Conservation (phyloP, 768 basidiomycete species). For the Xerocomellus dryophilus region DNA sequence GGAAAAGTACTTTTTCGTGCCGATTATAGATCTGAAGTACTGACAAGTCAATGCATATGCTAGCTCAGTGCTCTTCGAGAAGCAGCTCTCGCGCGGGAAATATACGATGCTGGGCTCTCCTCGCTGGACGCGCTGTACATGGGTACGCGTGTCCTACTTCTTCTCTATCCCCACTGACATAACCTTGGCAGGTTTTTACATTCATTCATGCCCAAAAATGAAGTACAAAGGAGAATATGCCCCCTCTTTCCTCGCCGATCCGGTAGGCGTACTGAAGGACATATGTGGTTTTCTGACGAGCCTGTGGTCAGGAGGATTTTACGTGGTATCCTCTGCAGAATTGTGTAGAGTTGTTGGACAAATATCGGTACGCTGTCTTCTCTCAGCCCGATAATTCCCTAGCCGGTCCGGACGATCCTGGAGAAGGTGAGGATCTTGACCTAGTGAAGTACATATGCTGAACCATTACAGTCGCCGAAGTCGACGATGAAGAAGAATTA, state of each 20-base stretch:
- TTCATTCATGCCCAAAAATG: slow-evolving; percentile 93
- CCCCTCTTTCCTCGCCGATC: slow-evolving; percentile 86
- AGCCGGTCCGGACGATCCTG: slow-evolving; percentile 29
- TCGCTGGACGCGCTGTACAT: slow-evolving; percentile 76
- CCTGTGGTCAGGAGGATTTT: slow-evolving; percentile 60
- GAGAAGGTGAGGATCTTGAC: slow-evolving; percentile 21
- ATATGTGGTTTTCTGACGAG: slow-evolving; percentile 1
- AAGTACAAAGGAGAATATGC: slow-evolving; percentile 90
- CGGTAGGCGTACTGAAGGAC: slow-evolving; percentile 44
- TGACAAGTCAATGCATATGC: background rate
- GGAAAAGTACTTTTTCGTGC: slow-evolving; percentile 57
- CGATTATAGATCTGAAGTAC: background rate
- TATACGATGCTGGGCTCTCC: slow-evolving; percentile 63
- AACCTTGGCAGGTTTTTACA: slow-evolving; percentile 72
- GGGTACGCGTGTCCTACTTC: slow-evolving; percentile 50
- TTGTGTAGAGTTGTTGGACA: slow-evolving; percentile 62
- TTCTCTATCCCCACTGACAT: background rate
- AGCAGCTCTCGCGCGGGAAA: slow-evolving; percentile 68
- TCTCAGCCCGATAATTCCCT: slow-evolving; percentile 58
- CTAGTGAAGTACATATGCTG: background rate
- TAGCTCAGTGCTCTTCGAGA: slow-evolving; percentile 87
- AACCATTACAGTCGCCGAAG: slow-evolving; percentile 17
- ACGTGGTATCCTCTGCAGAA: slow-evolving; percentile 67
- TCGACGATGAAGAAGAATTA: slow-evolving; percentile 19
- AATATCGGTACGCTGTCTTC: slow-evolving; percentile 67